Evolutionary conservation across 345 rosid genomes (phyloP).

Genomic region (Euclidium syriacum): DNA sequence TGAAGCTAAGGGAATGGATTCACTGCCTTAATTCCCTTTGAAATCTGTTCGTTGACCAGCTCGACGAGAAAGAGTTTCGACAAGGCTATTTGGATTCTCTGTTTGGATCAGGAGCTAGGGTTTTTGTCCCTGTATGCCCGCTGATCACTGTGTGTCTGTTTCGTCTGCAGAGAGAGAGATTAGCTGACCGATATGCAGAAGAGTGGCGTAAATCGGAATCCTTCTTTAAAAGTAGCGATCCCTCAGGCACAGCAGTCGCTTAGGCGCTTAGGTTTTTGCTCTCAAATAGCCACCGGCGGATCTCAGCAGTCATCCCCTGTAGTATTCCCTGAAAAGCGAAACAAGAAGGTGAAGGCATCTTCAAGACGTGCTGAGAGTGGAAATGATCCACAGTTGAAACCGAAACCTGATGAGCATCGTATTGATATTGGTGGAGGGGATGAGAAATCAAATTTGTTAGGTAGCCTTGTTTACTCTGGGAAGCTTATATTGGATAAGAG

Average conservation of each 20-base stretch:
- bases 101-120: conserved; percentile 13
- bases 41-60: conserved; percentile 22
- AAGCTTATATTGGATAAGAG: conserved; percentile 74
- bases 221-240: conserved; percentile 21
- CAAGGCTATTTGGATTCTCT: neutral
- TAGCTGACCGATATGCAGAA: conserved; percentile 44
- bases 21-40: neutral
- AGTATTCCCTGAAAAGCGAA: conserved; percentile 82
- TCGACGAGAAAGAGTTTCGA: neutral
- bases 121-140: conserved; percentile 36
- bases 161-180: conserved; percentile 17
- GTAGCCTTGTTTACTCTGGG: conserved; percentile 65
- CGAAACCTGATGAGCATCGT: conserved; percentile 51
- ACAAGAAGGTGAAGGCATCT: conserved; percentile 63
- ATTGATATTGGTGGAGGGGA: conserved; percentile 82
- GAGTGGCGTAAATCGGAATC: conserved; percentile 34
- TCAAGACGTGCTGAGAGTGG: conserved; percentile 34
- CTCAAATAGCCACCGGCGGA: conserved; percentile 50
- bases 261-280: conserved; percentile 76
- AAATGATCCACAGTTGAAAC: conserved; percentile 41
- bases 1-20: conserved; percentile 7
- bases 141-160: conserved; percentile 22
- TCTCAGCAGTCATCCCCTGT: conserved; percentile 74
- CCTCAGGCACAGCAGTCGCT: conserved; percentile 57
- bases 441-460: conserved; percentile 86